Percentiles rank a stretch among this genome's conserved stretches.
Evolutionary conservation across 108 stramenopile genomes (phyloP).

Genomic region (Fistulifera solaris): DNA sequence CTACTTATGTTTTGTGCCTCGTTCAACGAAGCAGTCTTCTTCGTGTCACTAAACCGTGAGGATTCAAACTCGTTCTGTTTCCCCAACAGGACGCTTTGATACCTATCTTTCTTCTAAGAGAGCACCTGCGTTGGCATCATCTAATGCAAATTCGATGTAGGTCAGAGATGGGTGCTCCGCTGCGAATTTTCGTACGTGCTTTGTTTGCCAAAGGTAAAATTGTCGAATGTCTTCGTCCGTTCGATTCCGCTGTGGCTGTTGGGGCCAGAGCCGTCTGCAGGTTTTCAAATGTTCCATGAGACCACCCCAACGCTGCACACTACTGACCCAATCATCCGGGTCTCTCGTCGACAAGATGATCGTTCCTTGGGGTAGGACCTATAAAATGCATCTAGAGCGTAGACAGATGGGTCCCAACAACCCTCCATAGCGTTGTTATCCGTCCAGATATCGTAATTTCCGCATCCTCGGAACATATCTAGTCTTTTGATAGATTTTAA

Average conservation of each 20-base stretch:
- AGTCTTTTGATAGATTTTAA: not conserved
- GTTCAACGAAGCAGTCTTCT: too few relatives aligned
- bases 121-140: not conserved
- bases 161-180: constrained; percentile 8
- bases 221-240: not conserved
- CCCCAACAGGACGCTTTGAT: constrained; percentile 1
- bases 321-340: too few relatives aligned
- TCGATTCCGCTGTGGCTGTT: not conserved
- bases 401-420: too few relatives aligned
- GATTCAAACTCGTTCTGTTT: not conserved
- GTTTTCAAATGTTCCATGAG: not conserved
- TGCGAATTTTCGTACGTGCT: constrained; percentile 11
- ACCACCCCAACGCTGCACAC: not conserved
- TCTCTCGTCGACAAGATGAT: too few relatives aligned
- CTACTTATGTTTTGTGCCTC: too few relatives aligned
- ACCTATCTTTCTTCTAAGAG: not conserved
- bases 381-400: too few relatives aligned
- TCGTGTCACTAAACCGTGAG: too few relatives aligned
- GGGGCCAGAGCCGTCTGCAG: too few relatives aligned
- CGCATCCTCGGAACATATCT: not conserved
- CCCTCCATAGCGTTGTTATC: not conserved
- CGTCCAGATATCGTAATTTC: not conserved
- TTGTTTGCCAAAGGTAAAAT: constrained; percentile 10
- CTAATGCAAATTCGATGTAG: constrained; percentile 10
- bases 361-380: too few relatives aligned